phyloP scores from a whole-genome alignment of 371 early-diverging fungal species.

The Lichtheimia ramosa region DNA sequence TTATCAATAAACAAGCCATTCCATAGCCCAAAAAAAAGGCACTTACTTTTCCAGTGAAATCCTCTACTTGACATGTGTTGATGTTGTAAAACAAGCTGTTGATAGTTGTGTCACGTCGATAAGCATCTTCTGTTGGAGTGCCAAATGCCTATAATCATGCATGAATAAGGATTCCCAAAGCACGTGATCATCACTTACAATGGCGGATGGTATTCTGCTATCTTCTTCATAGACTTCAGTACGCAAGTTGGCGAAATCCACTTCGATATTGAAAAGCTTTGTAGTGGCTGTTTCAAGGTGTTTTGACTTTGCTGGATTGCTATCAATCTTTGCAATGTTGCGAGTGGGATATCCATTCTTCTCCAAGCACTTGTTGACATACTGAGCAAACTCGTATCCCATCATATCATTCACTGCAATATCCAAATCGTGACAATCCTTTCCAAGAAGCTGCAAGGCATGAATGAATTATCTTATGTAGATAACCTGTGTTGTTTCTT shows the following conservation, averaged over 20 bases:
- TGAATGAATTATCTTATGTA: neutral
- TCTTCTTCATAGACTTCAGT: slow-evolving; percentile 89
- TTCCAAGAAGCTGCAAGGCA: slow-evolving; percentile 76
- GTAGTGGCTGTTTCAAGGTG: slow-evolving; percentile 98
- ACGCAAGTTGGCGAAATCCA: slow-evolving; percentile 98
- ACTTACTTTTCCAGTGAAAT: slow-evolving; percentile 80
- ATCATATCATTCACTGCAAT: slow-evolving; percentile 95
- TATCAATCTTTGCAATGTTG: slow-evolving; percentile 80
- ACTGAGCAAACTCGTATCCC: slow-evolving; percentile 92
- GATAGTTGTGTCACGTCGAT: slow-evolving; percentile 97
- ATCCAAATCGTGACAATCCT: slow-evolving; percentile 92
- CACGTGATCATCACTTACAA: slow-evolving; percentile 40
- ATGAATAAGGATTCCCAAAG: neutral
- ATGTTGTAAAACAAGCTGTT: slow-evolving; percentile 99
- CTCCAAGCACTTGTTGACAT: slow-evolving; percentile 70
- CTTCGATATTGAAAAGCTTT: slow-evolving; percentile 71
- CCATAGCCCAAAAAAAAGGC: neutral
- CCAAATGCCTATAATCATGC: slow-evolving; percentile 74
- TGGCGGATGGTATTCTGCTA: slow-evolving; percentile 80
- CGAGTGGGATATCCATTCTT: slow-evolving; percentile 48
- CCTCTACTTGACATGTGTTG: slow-evolving; percentile 87
- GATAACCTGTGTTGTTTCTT: neutral
- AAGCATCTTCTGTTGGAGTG: slow-evolving; percentile 95
- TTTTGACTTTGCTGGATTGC: slow-evolving; percentile 97
- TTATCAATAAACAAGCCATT: neutral